Percentiles rank a stretch among this genome's conserved stretches.
Conservation (phyloP, 345 rosid species). For the Linum usitatissimum region DNA sequence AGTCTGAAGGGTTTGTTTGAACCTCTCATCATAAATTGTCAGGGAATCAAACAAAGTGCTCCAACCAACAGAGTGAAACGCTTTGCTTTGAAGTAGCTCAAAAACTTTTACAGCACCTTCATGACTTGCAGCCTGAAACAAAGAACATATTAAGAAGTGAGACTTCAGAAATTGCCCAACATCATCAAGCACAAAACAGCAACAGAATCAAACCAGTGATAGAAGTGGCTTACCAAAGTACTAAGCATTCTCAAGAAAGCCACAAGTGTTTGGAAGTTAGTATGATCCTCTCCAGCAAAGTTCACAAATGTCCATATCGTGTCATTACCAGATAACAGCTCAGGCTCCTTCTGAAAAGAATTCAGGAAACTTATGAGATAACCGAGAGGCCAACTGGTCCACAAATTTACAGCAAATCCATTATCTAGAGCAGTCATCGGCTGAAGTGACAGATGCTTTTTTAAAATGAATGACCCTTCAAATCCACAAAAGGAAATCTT, state of each 20-base stretch:
- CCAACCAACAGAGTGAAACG: constrained; percentile 91
- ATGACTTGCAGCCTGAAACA: constrained; percentile 72
- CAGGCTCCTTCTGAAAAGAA: constrained; percentile 71
- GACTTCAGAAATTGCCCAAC: constrained; percentile 9
- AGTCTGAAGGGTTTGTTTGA: constrained; percentile 77
- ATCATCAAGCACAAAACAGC: neutral
- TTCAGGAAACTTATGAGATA: constrained; percentile 5
- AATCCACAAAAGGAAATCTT: neutral
- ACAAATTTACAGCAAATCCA: neutral
- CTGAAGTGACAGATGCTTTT: neutral
- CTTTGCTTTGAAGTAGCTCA: constrained; percentile 78
- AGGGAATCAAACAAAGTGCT: constrained; percentile 81
- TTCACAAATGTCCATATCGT: constrained; percentile 93
- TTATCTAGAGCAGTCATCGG: neutral
- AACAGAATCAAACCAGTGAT: neutral
- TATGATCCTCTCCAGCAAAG: constrained; percentile 98
- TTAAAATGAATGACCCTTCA: neutral
- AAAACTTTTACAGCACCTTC: constrained; percentile 90
- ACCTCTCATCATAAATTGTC: constrained; percentile 75
- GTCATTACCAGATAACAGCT: constrained; percentile 83
- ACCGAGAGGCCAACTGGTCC: constrained; percentile 1
- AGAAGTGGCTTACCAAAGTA: constrained; percentile 61
- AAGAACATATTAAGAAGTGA: constrained; percentile 14
- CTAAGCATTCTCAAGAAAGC: constrained; percentile 90
- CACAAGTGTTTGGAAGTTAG: constrained; percentile 84